These are phyloP conservation scores for Pouteria campechiana DNA, from an alignment of 179 eudicot genomes.

Conservation along the genomic window DNA sequence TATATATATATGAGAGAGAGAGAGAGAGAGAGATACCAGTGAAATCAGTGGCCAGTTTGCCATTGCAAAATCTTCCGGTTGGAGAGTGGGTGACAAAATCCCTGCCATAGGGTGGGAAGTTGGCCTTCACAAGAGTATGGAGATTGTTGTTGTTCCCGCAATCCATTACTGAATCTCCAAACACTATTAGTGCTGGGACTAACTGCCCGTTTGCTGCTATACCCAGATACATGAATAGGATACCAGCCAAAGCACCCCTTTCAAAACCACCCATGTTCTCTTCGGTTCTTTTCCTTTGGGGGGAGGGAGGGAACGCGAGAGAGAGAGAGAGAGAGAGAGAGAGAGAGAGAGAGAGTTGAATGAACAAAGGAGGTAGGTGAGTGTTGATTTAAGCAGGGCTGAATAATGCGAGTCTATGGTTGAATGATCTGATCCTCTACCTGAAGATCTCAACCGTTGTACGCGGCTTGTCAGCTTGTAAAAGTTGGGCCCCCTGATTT, in stretches of 20 bases:
- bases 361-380: not conserved
- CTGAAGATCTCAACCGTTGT: too few species aligned
- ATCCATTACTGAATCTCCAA: constrained; percentile 45
- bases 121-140: constrained; percentile 30
- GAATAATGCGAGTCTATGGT: too few species aligned
- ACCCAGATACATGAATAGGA: constrained; percentile 3
- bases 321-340: not conserved
- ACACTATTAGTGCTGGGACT: constrained; percentile 33
- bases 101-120: constrained; percentile 49
- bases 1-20: not conserved
- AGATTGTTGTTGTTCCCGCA: constrained; percentile 44
- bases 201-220: constrained; percentile 24
- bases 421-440: too few species aligned
- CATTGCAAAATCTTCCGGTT: constrained; percentile 53
- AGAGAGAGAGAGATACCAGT: constrained; percentile 21
- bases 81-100: constrained; percentile 32
- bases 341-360: not conserved
- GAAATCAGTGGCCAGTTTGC: constrained; percentile 46
- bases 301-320: not conserved
- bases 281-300: not conserved
- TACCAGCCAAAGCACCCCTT: constrained; percentile 5
- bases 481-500: too few species aligned
- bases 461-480: too few species aligned
- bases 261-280: constrained; percentile 10
- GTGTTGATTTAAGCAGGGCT: too few species aligned